phyloP scores from a whole-genome alignment of 2,329 filamentous ascomycete species.

The Seiridium cupressi region DNA sequence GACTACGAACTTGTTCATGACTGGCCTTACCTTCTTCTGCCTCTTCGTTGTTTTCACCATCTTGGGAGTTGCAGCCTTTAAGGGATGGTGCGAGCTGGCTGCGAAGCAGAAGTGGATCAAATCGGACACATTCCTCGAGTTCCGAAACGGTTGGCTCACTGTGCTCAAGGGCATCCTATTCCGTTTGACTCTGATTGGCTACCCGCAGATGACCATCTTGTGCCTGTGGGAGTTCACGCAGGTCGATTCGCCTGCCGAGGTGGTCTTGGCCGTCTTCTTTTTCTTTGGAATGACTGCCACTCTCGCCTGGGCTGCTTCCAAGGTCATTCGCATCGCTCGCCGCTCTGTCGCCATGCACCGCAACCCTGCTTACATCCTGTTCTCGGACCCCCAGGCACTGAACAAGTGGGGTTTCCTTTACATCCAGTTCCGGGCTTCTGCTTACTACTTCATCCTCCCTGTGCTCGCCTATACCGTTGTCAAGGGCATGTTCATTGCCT shows the following conservation, averaged over 20 bases:
- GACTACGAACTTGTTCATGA: conserved; percentile 81
- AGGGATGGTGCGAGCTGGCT: conserved; percentile 70
- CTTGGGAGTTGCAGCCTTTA: conserved; percentile 70
- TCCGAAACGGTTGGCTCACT: conserved; percentile 83
- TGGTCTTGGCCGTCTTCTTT: conserved; percentile 79
- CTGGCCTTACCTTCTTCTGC: conserved; percentile 77
- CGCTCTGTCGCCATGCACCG: conserved; percentile 83
- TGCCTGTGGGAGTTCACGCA: conserved; percentile 83
- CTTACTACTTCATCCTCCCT: conserved; percentile 85
- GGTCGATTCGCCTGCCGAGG: conserved; percentile 73
- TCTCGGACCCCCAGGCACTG: conserved; percentile 78
- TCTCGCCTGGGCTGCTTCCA: conserved; percentile 75
- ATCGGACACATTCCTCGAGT: conserved; percentile 78
- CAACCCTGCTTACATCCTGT: conserved; percentile 87
- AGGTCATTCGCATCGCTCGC: conserved; percentile 78
- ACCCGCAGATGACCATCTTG: conserved; percentile 79
- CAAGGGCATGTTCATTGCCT: conserved; percentile 80
- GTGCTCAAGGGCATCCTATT: conserved; percentile 85
- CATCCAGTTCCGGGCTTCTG: conserved; percentile 83
- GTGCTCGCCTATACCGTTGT: conserved; percentile 69
- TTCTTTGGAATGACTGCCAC: conserved; percentile 72
- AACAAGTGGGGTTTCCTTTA: conserved; percentile 95
- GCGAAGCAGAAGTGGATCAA: conserved; percentile 73
- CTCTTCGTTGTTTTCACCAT: conserved; percentile 72
- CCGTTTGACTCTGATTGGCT: conserved; percentile 78